Evolutionary conservation across 352 stramenopile genomes (phyloP).

Genomic region (Phytophthora nicotianae): DNA sequence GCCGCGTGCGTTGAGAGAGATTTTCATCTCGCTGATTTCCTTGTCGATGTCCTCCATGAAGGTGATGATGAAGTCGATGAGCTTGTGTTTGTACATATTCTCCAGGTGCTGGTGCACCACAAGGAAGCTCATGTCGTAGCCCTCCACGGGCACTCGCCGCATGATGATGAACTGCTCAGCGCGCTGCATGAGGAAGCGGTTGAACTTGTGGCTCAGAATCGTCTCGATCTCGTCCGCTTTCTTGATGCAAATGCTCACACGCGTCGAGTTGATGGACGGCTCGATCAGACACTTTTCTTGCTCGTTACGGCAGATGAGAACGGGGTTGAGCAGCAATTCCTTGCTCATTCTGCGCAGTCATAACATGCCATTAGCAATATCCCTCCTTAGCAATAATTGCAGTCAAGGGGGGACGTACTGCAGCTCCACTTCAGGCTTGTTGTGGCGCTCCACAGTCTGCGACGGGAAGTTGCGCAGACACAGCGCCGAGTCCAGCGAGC

Average conservation of each 20-base stretch:
- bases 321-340: conserved; percentile 93
- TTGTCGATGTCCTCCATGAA: conserved; percentile 99
- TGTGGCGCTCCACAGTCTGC: conserved; percentile 95
- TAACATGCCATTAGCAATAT: conserved; percentile 1
- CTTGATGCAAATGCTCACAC: conserved; percentile 96
- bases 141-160: conserved; percentile 89
- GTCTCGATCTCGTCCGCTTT: conserved; percentile 94
- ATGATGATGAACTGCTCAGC: conserved; percentile 96
- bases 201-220: conserved; percentile 96
- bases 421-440: conserved; percentile 96
- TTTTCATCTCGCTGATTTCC: conserved; percentile 98
- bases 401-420: conserved; percentile 48
- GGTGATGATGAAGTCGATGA: conserved; percentile 97
- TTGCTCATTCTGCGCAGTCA: conserved; percentile 76
- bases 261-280: conserved; percentile 94
- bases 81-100: conserved; percentile 96
- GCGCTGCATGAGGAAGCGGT: conserved; percentile 96
- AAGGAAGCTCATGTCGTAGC: conserved; percentile 97
- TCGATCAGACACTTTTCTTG: conserved; percentile 95
- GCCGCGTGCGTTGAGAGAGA: conserved; percentile 94
- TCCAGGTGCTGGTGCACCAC: conserved; percentile 95
- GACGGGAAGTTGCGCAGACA: conserved; percentile 97
- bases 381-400: background rate
- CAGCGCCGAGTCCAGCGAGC: conserved; percentile 91
- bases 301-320: conserved; percentile 94